Evolutionary conservation across 2,329 filamentous ascomycete genomes (phyloP).

Genomic region (Claviceps quebecensis): DNA sequence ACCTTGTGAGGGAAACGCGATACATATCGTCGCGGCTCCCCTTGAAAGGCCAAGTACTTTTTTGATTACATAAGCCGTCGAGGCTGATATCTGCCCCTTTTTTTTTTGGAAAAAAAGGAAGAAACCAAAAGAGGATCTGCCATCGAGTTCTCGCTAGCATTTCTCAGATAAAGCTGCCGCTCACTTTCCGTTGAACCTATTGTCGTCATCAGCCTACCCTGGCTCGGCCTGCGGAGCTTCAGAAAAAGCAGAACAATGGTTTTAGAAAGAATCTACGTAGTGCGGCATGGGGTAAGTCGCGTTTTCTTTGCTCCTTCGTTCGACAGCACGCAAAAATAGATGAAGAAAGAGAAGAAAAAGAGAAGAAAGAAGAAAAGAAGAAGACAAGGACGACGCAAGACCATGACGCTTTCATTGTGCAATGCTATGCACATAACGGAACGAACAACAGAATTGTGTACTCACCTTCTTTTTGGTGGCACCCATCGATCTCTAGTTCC

Average conservation of each 20-base stretch:
- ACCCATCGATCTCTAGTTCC: slow-evolving; percentile 46
- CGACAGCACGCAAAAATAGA: not conserved
- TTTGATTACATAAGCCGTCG: no score
- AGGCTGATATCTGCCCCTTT: not conserved
- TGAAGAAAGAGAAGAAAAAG: not conserved
- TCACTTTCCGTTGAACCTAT: no score
- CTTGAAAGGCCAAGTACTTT: no score
- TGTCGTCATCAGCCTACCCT: no score
- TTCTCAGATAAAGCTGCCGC: not conserved
- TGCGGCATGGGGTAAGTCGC: slow-evolving; percentile 56
- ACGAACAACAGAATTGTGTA: not conserved
- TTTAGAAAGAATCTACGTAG: slow-evolving; percentile 59
- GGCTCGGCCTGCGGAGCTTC: not conserved
- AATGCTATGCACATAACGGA: not conserved
- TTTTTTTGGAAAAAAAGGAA: not conserved
- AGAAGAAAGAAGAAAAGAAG: not conserved
- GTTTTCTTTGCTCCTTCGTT: not conserved
- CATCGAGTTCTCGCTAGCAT: not conserved
- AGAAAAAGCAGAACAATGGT: slow-evolving; percentile 31
- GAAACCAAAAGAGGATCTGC: not conserved
- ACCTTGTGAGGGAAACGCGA: no score
- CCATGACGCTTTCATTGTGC: slow-evolving; percentile 4
- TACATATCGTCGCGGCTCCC: no score
- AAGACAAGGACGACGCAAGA: not conserved
- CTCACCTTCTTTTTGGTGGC: not conserved